Evolutionary conservation across 495 filamentous ascomycete species (phyloP), one percentile per base, ranked within the genome.

Genomic region (Penicillium longicatenatum): DNA sequence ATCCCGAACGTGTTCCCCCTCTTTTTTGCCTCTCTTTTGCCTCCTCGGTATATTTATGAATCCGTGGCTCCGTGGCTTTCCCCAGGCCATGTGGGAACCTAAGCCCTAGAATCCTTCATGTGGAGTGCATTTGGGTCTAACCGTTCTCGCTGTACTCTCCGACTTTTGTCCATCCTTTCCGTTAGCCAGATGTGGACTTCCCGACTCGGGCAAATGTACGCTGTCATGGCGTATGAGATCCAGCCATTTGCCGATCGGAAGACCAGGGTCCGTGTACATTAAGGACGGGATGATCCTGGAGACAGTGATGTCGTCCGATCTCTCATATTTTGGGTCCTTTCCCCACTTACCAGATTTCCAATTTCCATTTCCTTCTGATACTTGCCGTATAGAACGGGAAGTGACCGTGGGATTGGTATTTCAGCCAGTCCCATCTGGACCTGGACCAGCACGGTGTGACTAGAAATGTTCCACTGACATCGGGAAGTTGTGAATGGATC

Each of bases 161-260:
- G 64, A 64, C 31, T 52, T 39, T 54, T 45, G 42, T 20, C 20
- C 31, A 42, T 64, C 51, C 22, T 59, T 31, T 7, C 59, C 54
- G 57, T 50, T 69, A 62, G 17, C 66, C 66, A 54, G 24, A 63
- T 65, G 22, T 42, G 66, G 66, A 53, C 56, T 69, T 69, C 59
- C 66, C 66, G 66, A 50, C 17, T 45, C 52, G 52, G 54, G 46
- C 42, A 59, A 51, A 52, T 39, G 33, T 21, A 49, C 42, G 45
- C 35, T 55, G 26, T 26, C 37, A 35, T 52, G n/a, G n/a, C 26
- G 45, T 48, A 46, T 8, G 0, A 16, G 24, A 51, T 51, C 47
- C 39, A 49, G 42, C 49, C 62, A 58, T 31, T 46, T 65, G 66
- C 63, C 63, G 63, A 66, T 64, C 66, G 60, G 63, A 49, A 37